Evolutionary conservation across 1,284 basidiomycete genomes (phyloP), one percentile per base, ranked within the genome.

Genomic region (Ceratorhiza oryzae-sativae): DNA sequence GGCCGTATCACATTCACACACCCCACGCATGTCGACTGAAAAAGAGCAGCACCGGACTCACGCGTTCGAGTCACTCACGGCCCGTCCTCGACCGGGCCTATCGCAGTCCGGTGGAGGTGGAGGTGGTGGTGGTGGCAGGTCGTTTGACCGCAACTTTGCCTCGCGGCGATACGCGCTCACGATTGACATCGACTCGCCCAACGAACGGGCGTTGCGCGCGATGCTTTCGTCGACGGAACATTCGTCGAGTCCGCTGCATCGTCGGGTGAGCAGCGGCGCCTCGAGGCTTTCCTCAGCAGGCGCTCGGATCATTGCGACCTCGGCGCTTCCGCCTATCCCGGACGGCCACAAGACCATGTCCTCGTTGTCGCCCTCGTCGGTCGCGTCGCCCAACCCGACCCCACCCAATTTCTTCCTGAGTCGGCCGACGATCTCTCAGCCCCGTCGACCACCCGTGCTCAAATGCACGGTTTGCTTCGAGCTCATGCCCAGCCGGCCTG

Each of bases 391-490:
- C 3, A 56, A 56, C 36, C 53, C 27, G n/a, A 56, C 27, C 20
- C 53, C 27, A 18, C 53, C 53, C 18, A 56, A 56, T 27, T 36
- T 56, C 30, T 49, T 49, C 23, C 20, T 49, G 20, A 49, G 18
- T 23, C 53, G 34, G 2, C 53, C 53, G 12, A 9, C 53, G n/a
- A 20, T 27, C 27, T 6, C 27, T 6, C 53, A 56, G 9, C 12
- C 53, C 9, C 27, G 53, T 9, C 53, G 30, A 9, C 53, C 53
- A 9, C 27, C 53, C 20, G 13, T 8, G 2, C 27, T 56, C 53
- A 56, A 48, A 53, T 65, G 62, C 20, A 9, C 46, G 12, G 41
- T 65, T 15, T 65, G 62, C 32, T 53, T 32, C 32, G 62, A 65
- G 25, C 48, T 46, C 18, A 65, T 49, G 46, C 48, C 62, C 9